Percentiles rank a stretch among this genome's conserved stretches.
Conservation (phyloP, 306 rosid species). For the Glycine tomentella region DNA sequence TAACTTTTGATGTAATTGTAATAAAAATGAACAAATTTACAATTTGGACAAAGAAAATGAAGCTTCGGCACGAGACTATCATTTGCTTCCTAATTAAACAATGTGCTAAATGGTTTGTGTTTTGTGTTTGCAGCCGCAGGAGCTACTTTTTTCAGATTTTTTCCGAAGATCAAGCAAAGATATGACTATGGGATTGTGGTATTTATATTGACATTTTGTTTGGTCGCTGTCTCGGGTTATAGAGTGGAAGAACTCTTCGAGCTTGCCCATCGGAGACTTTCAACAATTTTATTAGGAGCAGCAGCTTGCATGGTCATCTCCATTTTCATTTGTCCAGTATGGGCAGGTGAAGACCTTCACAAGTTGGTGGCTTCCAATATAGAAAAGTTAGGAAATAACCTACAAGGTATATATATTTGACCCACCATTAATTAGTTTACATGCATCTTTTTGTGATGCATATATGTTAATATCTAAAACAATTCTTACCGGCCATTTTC, state of each 20-base stretch:
- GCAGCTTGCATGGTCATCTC: constrained; percentile 72
- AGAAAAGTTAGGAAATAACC: constrained; percentile 74
- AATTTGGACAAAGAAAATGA: neutral
- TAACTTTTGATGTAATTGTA: no score
- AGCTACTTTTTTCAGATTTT: constrained; percentile 76
- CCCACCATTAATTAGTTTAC: neutral
- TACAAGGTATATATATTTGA: constrained; percentile 61
- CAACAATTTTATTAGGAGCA: constrained; percentile 73
- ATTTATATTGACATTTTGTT: constrained; percentile 85
- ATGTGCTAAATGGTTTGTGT: constrained; percentile 3
- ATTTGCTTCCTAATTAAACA: constrained; percentile 4
- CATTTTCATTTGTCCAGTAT: constrained; percentile 72
- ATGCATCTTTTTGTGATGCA: neutral
- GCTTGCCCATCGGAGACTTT: constrained; percentile 73
- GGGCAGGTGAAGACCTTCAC: constrained; percentile 96
- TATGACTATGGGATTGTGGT: constrained; percentile 87
- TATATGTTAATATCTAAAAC: constrained; percentile 1
- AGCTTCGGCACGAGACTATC: neutral
- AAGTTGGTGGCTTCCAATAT: constrained; percentile 71
- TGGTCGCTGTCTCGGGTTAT: constrained; percentile 79
- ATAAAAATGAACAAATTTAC: no score
- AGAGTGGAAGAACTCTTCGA: constrained; percentile 58
- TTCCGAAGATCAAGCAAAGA: constrained; percentile 76
- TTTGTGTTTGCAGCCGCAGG: constrained; percentile 65
- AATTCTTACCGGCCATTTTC: constrained; percentile 34